phyloP scores from a whole-genome alignment of 2,329 filamentous ascomycete genomes.

The Cladosporium sphaerospermum region DNA sequence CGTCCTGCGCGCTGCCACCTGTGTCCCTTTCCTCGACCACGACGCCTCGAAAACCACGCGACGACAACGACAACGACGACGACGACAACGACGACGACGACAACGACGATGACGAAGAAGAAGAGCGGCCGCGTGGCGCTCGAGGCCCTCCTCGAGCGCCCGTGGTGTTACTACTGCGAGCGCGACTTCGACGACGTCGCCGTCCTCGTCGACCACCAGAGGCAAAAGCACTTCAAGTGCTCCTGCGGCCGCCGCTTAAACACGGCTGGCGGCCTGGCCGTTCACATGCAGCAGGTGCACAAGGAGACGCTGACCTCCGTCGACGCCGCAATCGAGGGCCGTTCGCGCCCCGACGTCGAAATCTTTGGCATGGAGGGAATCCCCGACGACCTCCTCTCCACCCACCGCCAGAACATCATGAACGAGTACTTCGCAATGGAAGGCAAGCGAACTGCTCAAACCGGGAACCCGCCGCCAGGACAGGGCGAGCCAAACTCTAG shows the following conservation, averaged over 20 bases:
- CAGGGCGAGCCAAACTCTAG: conserved; percentile 35
- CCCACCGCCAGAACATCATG: conserved; percentile 81
- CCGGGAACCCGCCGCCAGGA: conserved; percentile 70
- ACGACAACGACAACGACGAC: too few species aligned
- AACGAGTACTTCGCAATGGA: conserved; percentile 80
- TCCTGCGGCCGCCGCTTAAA: conserved; percentile 81
- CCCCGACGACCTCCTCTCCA: conserved; percentile 73
- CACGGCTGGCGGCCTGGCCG: conserved; percentile 89
- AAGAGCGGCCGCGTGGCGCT: conserved; percentile 60
- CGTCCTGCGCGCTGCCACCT: too few species aligned
- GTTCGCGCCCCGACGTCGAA: conserved; percentile 80
- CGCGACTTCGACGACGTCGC: conserved; percentile 97
- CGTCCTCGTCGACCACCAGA: conserved; percentile 93
- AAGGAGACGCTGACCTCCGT: conserved; percentile 84
- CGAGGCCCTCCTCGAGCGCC: conserved; percentile 78
- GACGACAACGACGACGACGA: not conserved
- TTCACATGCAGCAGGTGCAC: conserved; percentile 98
- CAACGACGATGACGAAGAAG: not conserved
- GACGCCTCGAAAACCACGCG: too few species aligned
- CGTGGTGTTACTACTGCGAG: conserved; percentile 99
- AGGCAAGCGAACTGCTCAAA: conserved; percentile 71
- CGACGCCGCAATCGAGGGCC: conserved; percentile 85
- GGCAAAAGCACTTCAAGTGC: conserved; percentile 99
- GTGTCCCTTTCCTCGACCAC: too few species aligned
- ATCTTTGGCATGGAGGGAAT: conserved; percentile 99